phyloP scores from a whole-genome alignment of 2,329 filamentous ascomycete genomes.

The Neofusicoccum parvum region DNA sequence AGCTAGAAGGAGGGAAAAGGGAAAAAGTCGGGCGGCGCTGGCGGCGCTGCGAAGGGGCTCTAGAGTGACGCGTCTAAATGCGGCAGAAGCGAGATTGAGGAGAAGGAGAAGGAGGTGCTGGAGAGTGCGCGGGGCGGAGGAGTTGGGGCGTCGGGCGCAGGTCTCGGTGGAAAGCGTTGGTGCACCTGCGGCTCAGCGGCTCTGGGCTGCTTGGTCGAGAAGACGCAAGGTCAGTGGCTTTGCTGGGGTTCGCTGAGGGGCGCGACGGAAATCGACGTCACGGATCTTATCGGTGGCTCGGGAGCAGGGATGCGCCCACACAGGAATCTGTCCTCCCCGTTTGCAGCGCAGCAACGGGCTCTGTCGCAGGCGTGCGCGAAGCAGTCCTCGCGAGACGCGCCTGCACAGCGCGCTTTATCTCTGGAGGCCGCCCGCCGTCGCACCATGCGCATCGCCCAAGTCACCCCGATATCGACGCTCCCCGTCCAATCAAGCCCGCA shows the following conservation, averaged over 20 bases:
- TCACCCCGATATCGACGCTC: background rate
- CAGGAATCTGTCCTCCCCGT: background rate
- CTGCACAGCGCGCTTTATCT: slow-evolving; percentile 2
- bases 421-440: background rate
- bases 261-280: background rate
- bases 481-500: slow-evolving; percentile 17
- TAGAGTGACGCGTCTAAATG: slow-evolving; percentile 18
- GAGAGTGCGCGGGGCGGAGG: background rate
- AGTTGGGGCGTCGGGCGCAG: background rate
- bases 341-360: background rate
- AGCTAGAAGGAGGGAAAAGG: background rate
- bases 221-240: background rate
- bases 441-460: background rate
- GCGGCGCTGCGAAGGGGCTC: slow-evolving; percentile 3
- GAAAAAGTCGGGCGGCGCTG: slow-evolving; percentile 6
- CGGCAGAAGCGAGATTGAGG: slow-evolving; percentile 18
- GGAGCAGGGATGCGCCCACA: slow-evolving; percentile 10
- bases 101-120: slow-evolving; percentile 5
- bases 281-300: slow-evolving; percentile 12
- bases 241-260: slow-evolving; percentile 2
- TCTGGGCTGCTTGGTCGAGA: background rate
- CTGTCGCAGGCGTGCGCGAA: background rate
- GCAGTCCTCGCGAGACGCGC: background rate
- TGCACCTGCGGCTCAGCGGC: slow-evolving; percentile 14
- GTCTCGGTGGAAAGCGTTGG: background rate